phyloP scores from a whole-genome alignment of 2,329 filamentous ascomycete genomes.

The Colletotrichum cordylinicola region DNA sequence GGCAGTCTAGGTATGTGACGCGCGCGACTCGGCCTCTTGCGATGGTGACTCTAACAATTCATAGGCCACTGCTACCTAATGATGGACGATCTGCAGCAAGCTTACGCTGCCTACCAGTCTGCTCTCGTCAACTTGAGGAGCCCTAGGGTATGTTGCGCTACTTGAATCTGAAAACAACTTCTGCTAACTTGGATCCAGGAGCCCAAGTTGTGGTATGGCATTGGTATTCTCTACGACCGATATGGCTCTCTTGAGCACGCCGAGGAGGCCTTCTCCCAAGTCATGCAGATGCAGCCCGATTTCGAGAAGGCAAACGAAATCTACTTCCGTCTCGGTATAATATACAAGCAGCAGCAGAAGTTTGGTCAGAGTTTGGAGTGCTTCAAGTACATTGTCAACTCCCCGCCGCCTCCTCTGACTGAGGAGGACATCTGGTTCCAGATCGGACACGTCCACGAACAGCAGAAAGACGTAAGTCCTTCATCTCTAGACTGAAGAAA shows the following conservation, averaged over 20 bases:
- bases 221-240: constrained; percentile 94
- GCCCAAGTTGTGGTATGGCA: constrained; percentile 98
- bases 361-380: constrained; percentile 94
- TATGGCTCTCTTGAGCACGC: constrained; percentile 97
- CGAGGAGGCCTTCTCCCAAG: constrained; percentile 96
- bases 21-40: not conserved
- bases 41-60: constrained; percentile 24
- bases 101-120: constrained; percentile 95
- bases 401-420: constrained; percentile 88
- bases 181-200: constrained; percentile 60
- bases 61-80: constrained; percentile 96
- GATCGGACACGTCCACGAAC: constrained; percentile 97
- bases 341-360: constrained; percentile 98
- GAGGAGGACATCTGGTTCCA: constrained; percentile 99
- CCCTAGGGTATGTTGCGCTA: constrained; percentile 72
- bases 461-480: constrained; percentile 90
- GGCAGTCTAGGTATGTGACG: constrained; percentile 79
- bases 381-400: constrained; percentile 96
- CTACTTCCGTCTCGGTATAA: constrained; percentile 98
- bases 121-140: constrained; percentile 91
- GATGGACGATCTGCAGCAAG: constrained; percentile 98
- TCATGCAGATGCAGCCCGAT: constrained; percentile 97
- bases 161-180: constrained; percentile 5
- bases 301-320: constrained; percentile 99
- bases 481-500: not conserved